Percentiles rank a stretch among this genome's conserved stretches.
Evolutionary conservation across 2,329 filamentous ascomycete species (phyloP).

Genomic region (Aspergillus transmontanensis): DNA sequence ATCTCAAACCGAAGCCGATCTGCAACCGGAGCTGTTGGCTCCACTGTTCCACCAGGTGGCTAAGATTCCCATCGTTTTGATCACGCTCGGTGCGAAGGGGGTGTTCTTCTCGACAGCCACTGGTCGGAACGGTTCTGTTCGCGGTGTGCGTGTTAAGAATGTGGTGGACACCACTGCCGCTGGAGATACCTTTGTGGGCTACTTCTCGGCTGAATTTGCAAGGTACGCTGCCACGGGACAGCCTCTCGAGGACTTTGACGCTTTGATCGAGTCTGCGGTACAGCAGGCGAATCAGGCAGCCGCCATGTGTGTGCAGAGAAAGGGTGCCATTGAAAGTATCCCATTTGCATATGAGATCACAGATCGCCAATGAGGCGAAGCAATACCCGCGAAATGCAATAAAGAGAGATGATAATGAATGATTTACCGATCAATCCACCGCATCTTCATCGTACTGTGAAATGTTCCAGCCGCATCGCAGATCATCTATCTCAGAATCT

Average conservation of each 20-base stretch:
- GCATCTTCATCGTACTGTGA: slow-evolving; percentile 25
- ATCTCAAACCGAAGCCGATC: slow-evolving; percentile 11
- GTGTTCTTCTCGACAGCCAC: slow-evolving; percentile 62
- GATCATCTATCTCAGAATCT: slow-evolving; percentile 17
- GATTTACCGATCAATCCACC: not conserved
- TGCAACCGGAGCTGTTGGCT: slow-evolving; percentile 59
- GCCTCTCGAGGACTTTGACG: slow-evolving; percentile 68
- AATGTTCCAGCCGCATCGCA: slow-evolving; percentile 22
- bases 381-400: not conserved
- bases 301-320: slow-evolving; percentile 46
- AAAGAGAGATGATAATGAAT: not conserved
- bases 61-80: slow-evolving; percentile 72
- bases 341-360: slow-evolving; percentile 49
- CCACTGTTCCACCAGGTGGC: slow-evolving; percentile 64
- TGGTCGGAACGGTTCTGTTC: slow-evolving; percentile 45
- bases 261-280: slow-evolving; percentile 47
- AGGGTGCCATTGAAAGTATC: slow-evolving; percentile 52
- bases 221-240: slow-evolving; percentile 55
- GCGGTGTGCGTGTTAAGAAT: slow-evolving; percentile 65
- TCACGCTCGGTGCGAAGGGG: slow-evolving; percentile 81
- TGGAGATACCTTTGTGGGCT: slow-evolving; percentile 88
- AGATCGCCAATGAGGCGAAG: not conserved
- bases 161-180: slow-evolving; percentile 94
- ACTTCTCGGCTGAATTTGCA: slow-evolving; percentile 3
- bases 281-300: slow-evolving; percentile 46